Base-by-base conservation (phyloP, 2,329 filamentous ascomycete genomes). In the Nemania diffusa region DNA sequence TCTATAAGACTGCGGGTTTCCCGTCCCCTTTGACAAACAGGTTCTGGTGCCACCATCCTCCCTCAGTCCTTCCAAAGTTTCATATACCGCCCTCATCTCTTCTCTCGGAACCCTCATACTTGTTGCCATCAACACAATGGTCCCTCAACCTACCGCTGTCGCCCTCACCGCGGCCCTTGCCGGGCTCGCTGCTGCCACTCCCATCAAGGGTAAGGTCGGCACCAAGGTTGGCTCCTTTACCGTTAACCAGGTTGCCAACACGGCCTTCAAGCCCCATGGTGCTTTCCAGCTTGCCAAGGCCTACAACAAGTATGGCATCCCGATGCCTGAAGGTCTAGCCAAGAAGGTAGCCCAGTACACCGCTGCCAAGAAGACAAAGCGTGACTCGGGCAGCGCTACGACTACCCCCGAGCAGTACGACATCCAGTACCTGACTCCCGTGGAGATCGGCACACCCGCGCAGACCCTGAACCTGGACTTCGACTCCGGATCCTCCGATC, bases 401-500 rank as follows among this genome's bases (percentile, higher is more conserved):
- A 69, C 73, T 50, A 74, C 68, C 11, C 76, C 76, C 11, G 75
- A 77, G 65, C 52, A 74, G 53, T 71, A 73, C 64, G 77, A 79
- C 44, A 70, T 72, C 48, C 73, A 77, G 62, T 79, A 78, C 65
- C 57, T 77, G 50, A 75, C 74, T 24, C 76, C 76, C 46, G 76
- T 79, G 42, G 60, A 69, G 15, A 78, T 79, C 57, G 77, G 77
- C 46, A 78, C 75, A 5, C 76, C 76, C n/a, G 71, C 74, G 17
- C 75, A 78, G 74, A 65, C 61, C n/a, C 70, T 79, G 24, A 77
- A 78, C 71, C 69, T 79, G 0, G 77, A 78, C 68, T 77, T 79
- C 65, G 77, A 79, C 70, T 74, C 77, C 2, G 77, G 77, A 26
- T 78, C 77, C n/a, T 77, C 77, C 13, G 77, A 79, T 57, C 71